Conservation (phyloP, 164 flowering plant species). For the Cinnamomum chago region DNA sequence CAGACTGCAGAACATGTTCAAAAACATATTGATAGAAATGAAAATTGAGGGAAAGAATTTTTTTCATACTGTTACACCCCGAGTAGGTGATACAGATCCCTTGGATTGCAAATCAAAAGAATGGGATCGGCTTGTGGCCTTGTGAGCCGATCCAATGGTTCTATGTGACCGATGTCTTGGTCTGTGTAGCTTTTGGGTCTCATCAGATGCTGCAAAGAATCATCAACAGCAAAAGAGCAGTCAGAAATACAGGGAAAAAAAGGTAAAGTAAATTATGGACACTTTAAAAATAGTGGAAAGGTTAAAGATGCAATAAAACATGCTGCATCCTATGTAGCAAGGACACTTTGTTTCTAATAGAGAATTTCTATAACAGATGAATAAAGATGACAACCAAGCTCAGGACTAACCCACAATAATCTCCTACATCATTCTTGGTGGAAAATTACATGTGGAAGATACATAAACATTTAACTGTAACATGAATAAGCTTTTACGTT, state of each 20-base stretch:
- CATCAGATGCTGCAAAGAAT: constrained; percentile 61
- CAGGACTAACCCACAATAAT: not conserved
- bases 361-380: not conserved
- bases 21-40: not conserved
- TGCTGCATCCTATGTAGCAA: constrained; percentile 1
- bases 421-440: not conserved
- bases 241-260: not conserved
- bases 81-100: constrained; percentile 53
- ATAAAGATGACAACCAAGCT: not conserved
- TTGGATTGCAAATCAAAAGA: constrained; percentile 82
- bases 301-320: not conserved
- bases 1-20: not conserved
- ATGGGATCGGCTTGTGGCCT: constrained; percentile 63
- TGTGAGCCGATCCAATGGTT: constrained; percentile 62
- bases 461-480: not conserved
- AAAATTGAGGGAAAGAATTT: not conserved
- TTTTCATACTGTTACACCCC: constrained; percentile 27
- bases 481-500: not conserved
- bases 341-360: not conserved
- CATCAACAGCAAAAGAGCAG: constrained; percentile 1
- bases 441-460: not conserved
- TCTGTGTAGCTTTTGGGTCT: constrained; percentile 68
- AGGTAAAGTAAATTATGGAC: not conserved
- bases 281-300: not conserved
- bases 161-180: constrained; percentile 65